Conservation (phyloP, 2,329 filamentous ascomycete genomes). For the Pestalotiopsis sp. region DNA sequence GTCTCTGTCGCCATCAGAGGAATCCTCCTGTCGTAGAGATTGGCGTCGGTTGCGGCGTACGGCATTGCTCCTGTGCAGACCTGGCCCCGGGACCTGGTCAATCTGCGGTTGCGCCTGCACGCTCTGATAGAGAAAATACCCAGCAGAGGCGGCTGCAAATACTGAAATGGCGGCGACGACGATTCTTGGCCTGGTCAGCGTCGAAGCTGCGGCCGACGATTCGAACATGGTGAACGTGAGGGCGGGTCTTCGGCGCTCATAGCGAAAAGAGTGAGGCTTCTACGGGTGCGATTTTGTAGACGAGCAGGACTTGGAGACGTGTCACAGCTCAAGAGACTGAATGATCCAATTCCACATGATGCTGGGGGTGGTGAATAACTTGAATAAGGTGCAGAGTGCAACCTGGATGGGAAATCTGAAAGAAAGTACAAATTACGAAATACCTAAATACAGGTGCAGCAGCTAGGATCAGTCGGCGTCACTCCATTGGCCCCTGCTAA, state of each 20-base stretch:
- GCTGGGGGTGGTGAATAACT: not conserved
- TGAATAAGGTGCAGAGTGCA: not conserved
- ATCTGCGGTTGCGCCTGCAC: slow-evolving; percentile 24
- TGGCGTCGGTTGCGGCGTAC: slow-evolving; percentile 52
- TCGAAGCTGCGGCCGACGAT: slow-evolving; percentile 51
- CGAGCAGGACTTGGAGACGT: not conserved
- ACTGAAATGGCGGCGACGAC: slow-evolving; percentile 57
- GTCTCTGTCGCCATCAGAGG: slow-evolving; percentile 42
- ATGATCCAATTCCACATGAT: not conserved
- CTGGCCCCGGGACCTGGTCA: slow-evolving; percentile 27
- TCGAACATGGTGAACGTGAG: slow-evolving; percentile 41
- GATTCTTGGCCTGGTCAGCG: slow-evolving; percentile 53
- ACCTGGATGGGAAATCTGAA: not conserved
- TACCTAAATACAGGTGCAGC: no score
- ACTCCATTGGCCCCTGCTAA: no score
- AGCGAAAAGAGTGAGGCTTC: not conserved
- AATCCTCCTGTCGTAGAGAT: slow-evolving; percentile 33
- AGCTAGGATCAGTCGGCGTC: no score
- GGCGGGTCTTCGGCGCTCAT: slow-evolving; percentile 2
- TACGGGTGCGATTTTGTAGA: not conserved
- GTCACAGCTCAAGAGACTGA: not conserved
- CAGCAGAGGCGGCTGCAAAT: slow-evolving; percentile 55
- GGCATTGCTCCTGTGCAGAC: slow-evolving; percentile 67
- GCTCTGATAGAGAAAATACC: slow-evolving; percentile 57
- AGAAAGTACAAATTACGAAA: no score